Base-by-base conservation (phyloP, 2,329 filamentous ascomycete genomes). In the Teratosphaeria nubilosa region DNA sequence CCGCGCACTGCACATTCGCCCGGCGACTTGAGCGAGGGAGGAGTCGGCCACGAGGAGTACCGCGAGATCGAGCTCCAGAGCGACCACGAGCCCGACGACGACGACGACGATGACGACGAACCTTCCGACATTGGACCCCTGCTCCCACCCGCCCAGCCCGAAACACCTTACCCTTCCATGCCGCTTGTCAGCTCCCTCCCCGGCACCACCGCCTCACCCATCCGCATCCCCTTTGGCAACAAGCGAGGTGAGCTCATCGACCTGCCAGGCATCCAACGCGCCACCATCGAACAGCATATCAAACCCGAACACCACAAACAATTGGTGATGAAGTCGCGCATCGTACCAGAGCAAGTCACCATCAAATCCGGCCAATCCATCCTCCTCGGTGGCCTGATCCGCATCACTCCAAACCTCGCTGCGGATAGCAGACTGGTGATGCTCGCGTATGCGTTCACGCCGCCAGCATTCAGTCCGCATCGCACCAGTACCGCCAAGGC, bases 191-290 rank as follows among this genome's bases (percentile, higher is more conserved):
- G 91, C 0, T 82, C 88, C 4, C 79, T 96, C 2, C 90, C 94
- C 0, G 94, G 95, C 10, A 99, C 94, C 0, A 99, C 94, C 0
- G 94, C 91, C 1, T 95, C 91, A 0, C 94, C 94, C 0, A 97
- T 99, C 65, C 86, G 94, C 30, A 84, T 97, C 20, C 90, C 91
- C 0, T 99, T 94, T 69, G 91, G 91, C 52, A 84, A 84, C 60
- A 87, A 88, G 25, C 87, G 84, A 67, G 94, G 94, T 58, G 95
- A 99, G 72, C 79, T 99, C 34, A 90, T 99, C 66, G 94, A 99
- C 70, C 80, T 99, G 14, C 94, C 94, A 0, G 94, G 94, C 0
- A 77, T 99, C 34, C 82, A 86, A 9, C 85, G 94, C 52, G 86
- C 84, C 27, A 82, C 85, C 16, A 77, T 97, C 6, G 86, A 90